Base-by-base conservation (phyloP, 768 basidiomycete species). In the Pisolithus microcarpus region DNA sequence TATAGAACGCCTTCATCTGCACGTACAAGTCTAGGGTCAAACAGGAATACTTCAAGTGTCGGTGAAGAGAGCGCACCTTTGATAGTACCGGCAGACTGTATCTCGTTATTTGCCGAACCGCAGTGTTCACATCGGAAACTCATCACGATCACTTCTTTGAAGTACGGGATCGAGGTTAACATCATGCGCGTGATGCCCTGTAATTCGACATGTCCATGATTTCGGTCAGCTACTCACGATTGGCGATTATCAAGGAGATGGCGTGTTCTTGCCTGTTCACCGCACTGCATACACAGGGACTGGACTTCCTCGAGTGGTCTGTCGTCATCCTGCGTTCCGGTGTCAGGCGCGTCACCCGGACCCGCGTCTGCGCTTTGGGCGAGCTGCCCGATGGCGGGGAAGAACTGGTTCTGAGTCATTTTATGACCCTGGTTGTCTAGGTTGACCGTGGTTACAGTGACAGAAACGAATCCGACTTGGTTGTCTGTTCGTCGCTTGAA, bases 41-140 rank as follows among this genome's bases (percentile, higher is more conserved):
- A 30, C 30, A 13, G 31, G 21, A n/a, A 36, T 19, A 7, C n/a
- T 28, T 44, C 8, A 8, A 19, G 38, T 13, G 44, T 9, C 28
- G 15, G 47, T 23, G 24, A 24, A 15, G n/a, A 38, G 24, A 5
- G 72, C 85, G 58, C 60, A 90, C 94, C 82, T 75, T 87, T 78
- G 50, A 95, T 93, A 46, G 76, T 65, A 6, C 89, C 88, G 0
- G 96, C 96, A 7, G 89, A 81, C 61, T 97, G 92, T 42, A 95
- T 85, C 70, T 98, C 95, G 65, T 95, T 99, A 68, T 99, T 98
- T 38, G 76, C 66, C 56, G 75, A 69, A 8, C 92, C 93, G 60
- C 96, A 99, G 61, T 92, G 84, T 51, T 95, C 91, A 65, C 96
- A 99, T 51, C 86, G 79, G 73, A 99, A 99, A 37, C 91, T 94